Conservation (phyloP, 2,329 filamentous ascomycete genomes). For the Penicillium crustosum region DNA sequence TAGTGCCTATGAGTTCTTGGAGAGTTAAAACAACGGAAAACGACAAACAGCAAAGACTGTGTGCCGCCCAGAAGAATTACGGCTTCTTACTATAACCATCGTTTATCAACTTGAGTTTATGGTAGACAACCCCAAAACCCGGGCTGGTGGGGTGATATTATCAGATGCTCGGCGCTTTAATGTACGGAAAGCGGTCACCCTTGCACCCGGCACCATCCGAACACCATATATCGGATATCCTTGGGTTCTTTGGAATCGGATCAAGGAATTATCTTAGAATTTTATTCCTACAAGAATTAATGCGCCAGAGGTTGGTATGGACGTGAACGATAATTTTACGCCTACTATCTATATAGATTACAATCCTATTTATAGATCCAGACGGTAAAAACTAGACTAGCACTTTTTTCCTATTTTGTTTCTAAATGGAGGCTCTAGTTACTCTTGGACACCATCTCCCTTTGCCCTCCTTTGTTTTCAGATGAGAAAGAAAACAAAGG, state of each 20-base stretch:
- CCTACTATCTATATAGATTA: too few species aligned
- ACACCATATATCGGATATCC: too few species aligned
- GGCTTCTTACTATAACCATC: neutral
- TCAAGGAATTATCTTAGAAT: too few species aligned
- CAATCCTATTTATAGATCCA: neutral
- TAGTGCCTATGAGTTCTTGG: neutral
- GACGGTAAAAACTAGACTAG: too few species aligned
- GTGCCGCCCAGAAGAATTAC: neutral
- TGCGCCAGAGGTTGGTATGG: neutral
- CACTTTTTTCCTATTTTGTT: neutral
- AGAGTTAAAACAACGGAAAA: too few species aligned
- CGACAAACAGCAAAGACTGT: too few species aligned
- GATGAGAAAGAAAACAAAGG: neutral
- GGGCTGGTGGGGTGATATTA: neutral
- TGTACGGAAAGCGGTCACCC: neutral
- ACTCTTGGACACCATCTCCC: neutral
- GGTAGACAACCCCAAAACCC: neutral
- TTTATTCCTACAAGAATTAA: neutral
- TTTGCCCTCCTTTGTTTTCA: neutral
- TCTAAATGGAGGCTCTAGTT: neutral
- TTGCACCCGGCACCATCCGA: neutral
- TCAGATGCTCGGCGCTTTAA: neutral
- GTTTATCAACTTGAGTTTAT: neutral
- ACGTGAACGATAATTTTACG: neutral
- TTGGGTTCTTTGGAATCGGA: too few species aligned